Conservation (phyloP, 2,329 filamentous ascomycete genomes). For the Cordyceps cicadae region DNA sequence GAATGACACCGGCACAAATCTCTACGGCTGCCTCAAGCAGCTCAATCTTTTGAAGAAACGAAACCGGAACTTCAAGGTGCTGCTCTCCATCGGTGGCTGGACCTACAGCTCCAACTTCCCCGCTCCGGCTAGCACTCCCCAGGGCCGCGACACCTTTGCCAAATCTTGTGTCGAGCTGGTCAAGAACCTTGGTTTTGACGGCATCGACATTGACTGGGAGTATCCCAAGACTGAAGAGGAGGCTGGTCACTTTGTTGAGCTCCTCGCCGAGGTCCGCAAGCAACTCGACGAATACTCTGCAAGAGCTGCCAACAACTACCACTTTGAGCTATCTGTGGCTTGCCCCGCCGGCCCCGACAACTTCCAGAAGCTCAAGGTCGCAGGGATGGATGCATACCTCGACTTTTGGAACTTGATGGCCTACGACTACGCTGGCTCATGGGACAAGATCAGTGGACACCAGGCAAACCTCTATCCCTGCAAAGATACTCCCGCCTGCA, state of each 20-base stretch:
- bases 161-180: constrained; percentile 64
- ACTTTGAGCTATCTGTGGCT: constrained; percentile 58
- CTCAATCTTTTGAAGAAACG: constrained; percentile 73
- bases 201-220: constrained; percentile 62
- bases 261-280: constrained; percentile 47
- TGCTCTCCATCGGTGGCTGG: constrained; percentile 87
- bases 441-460: constrained; percentile 66
- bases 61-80: constrained; percentile 75
- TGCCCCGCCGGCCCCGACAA: constrained; percentile 56
- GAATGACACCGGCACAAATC: constrained; percentile 67
- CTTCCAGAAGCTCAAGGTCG: constrained; percentile 53
- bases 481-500: constrained; percentile 47
- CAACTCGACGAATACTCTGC: constrained; percentile 51
- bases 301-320: constrained; percentile 34
- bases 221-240: constrained; percentile 49
- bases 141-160: constrained; percentile 66
- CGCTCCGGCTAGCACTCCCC: constrained; percentile 60
- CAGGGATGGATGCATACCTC: constrained; percentile 55
- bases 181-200: constrained; percentile 71
- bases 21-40: constrained; percentile 86
- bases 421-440: constrained; percentile 80
- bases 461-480: constrained; percentile 69
- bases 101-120: constrained; percentile 82
- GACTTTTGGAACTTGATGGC: constrained; percentile 82
- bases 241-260: constrained; percentile 50